Base-by-base conservation (phyloP, 768 basidiomycete species). In the Cytidiella melzeri region DNA sequence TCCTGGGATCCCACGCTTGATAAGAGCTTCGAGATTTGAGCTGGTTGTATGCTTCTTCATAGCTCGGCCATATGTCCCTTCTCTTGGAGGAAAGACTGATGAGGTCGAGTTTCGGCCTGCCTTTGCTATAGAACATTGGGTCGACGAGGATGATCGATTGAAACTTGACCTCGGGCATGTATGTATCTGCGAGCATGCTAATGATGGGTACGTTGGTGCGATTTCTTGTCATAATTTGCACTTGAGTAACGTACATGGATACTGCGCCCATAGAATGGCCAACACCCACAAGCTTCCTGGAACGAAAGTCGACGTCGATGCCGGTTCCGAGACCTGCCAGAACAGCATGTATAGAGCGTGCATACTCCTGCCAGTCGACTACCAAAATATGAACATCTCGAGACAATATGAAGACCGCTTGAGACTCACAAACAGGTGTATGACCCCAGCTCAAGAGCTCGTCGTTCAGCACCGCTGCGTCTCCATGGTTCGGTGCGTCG, bases 181-280 rank as follows among this genome's bases (percentile, higher is more conserved):
- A 73, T 1, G 70, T 74, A 36, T 69, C 61, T 0, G 76, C 60
- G 3, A 77, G 66, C 5, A 73, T 53, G 24, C 77, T 77, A n/a
- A 5, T 12, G 21, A 28, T 5, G 4, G 18, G 6, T 10, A 43
- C 7, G 9, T 19, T 9, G 7, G n/a, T 40, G 1, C 25, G 37
- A 24, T 7, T 10, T 25, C 36, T 13, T 21, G 19, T 15, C 4
- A 3, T 24, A 15, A 19, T 2, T 18, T 11, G 41, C 21, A 9
- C 27, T 41, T 15, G 37, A 6, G 13, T 43, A 1, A 65, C 74
- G 26, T 50, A 78, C 77, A 77, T 51, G 3, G 64, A 65, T 1
- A 69, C 61, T 1, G 73, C 74, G 6, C 78, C 76, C 74, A 79
- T 76, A 0, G 79, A 81, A 55, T 81, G 79, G 0, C 76, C 79